Evolutionary conservation across 2,329 filamentous ascomycete genomes (phyloP), one percentile per base, ranked within the genome.

Genomic region (Phialophora tarda): DNA sequence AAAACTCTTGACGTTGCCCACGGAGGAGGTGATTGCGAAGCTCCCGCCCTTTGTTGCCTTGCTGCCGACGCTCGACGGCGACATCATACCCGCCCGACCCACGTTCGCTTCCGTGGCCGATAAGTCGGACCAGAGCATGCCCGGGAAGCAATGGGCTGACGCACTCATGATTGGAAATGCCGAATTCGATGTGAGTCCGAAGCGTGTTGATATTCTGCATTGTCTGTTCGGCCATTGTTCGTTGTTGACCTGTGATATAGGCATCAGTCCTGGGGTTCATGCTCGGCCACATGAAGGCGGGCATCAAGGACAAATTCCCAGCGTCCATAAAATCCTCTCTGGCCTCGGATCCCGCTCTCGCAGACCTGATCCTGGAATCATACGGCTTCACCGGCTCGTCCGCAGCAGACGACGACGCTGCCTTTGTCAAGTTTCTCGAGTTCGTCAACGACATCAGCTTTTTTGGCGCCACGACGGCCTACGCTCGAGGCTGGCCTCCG

Each of bases 121-220:
- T 10, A 74, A 75, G 1, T 73, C 71, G 17, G 62, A 78, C 38
- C 28, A 30, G 11, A 65, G 44, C 41, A 74, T 82, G 34, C 77
- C 78, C 4, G 82, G 79, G 0, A 78, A 77, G 44, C 73, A 75
- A 10, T 85, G 82, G 82, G 83, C 79, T 64, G 73, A 78, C 41
- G 75, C 77, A n/a, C 64, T 84, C 11, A 76, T 84, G 66, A 78
- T 85, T 47, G 83, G 83, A 17, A 79, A 84, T 65, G 80, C 80
- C 24, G 76, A 80, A 64, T 77, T 82, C 54, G 82, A 84, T 74
- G 81, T 81, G 74, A 71, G 77, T 74, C 38, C 17, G 6, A n/a
- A 21, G 34, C 14, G 34, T 41, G 24, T 68, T 21, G 47, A 44
- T 44, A 12, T 26, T 34, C 55, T 4, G 8, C 38, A 21, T 53